Percentiles rank a stretch among this genome's conserved stretches.
These are phyloP conservation scores for Furculomyces boomerangus DNA, from an alignment of 371 early-diverging fungal species.

Conservation along the genomic window DNA sequence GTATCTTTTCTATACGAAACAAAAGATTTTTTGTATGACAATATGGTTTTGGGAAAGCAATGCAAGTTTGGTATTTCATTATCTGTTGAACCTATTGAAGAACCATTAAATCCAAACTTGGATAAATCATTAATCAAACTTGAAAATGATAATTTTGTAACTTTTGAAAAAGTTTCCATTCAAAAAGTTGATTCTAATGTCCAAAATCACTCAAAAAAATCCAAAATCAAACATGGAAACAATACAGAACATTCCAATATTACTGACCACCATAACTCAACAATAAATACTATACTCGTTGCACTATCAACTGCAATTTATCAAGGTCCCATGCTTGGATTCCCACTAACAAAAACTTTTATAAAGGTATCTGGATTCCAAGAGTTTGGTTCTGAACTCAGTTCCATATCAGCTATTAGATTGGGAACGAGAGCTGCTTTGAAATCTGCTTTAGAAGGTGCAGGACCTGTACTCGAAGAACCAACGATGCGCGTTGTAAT, in stretches of 20 bases:
- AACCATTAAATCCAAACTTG: not conserved
- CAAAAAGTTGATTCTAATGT: not conserved
- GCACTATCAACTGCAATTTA: conserved; percentile 33
- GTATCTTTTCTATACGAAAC: conserved; percentile 23
- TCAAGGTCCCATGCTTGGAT: conserved; percentile 65
- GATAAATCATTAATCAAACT: not conserved
- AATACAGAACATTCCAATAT: not conserved
- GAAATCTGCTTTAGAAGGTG: conserved; percentile 32
- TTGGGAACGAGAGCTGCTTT: conserved; percentile 43
- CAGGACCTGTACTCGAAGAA: conserved; percentile 49
- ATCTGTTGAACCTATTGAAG: conserved; percentile 11
- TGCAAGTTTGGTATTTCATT: conserved; percentile 40
- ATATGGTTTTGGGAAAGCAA: conserved; percentile 52
- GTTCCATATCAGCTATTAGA: conserved; percentile 44
- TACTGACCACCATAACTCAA: not conserved
- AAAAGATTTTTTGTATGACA: conserved; percentile 23
- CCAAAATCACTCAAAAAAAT: not conserved
- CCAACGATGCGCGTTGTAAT: conserved; percentile 74
- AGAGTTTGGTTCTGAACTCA: conserved; percentile 38
- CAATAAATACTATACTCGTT: not conserved
- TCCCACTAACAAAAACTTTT: conserved; percentile 47
- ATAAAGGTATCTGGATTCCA: conserved; percentile 30
- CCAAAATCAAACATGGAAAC: not conserved
- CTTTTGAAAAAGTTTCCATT: not conserved
- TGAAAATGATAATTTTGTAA: not conserved